Base-by-base conservation (phyloP, 1,284 basidiomycete genomes). In the Boletus sp. region DNA sequence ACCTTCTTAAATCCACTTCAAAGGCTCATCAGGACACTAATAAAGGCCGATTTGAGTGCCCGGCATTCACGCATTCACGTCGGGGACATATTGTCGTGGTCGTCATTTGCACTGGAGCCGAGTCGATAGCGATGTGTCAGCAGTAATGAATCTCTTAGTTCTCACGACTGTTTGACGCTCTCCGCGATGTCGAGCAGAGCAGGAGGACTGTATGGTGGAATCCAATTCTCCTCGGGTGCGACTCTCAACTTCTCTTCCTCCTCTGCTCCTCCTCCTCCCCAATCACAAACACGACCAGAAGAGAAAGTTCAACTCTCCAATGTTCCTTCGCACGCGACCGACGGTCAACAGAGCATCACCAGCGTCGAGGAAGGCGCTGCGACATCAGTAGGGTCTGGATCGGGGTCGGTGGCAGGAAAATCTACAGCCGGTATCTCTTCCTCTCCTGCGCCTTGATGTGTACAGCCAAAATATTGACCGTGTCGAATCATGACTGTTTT, bases 131-230 rank as follows among this genome's bases (percentile, higher is more conserved):
- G n/a, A n/a, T 26, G 10, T 26, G 25, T 26, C 25, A 26, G 25
- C 25, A 26, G 10, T 26, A 26, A 26, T n/a, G n/a, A 10, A 26
- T 26, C 10, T 26, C 3, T 26, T 8, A 30, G 39, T 52, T 66
- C 54, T 2, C 61, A 62, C 61, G 51, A 30, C 14, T 2, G 46
- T 44, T 46, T 23, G 39, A 52, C 53, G 17, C 44, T 44, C 34
- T 60, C 65, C 60, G 71, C 59, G 53, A 86, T 86, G 84, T 82
- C 82, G 46, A 78, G 80, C 68, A 78, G 80, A 74, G 83, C 84
- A 50, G 86, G 86, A 50, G 86, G 87, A 49, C 75, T 89, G 46
- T 89, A 89, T 57, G 86, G 87, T 42, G 86, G 86, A 60, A 88
- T 89, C 54, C 83, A 87, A 49, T 89, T 89, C 68, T 85, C 84